Conservation (phyloP, 2,329 filamentous ascomycete genomes). For the Stachybotrys chartarum region DNA sequence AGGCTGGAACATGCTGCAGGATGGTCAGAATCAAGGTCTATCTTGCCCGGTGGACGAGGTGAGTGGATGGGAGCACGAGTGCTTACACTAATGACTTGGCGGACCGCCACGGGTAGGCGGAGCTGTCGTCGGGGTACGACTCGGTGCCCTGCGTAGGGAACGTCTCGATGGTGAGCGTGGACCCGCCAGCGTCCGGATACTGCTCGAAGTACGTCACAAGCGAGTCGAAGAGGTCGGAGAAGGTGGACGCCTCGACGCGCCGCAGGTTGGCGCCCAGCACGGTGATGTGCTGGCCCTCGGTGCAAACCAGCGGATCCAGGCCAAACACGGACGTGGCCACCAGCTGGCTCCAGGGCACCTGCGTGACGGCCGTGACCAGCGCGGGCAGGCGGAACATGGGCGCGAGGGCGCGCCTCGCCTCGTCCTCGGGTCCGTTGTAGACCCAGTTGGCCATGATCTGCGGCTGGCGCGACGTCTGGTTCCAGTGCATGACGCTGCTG, state of each 20-base stretch:
- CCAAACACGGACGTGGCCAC: background rate
- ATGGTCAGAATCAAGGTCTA: no score
- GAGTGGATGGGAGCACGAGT: no score
- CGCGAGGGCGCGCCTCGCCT: background rate
- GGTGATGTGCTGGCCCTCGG: background rate
- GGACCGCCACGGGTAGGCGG: background rate
- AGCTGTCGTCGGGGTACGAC: background rate
- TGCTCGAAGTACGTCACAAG: background rate
- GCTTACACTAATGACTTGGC: background rate
- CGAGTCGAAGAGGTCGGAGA: background rate
- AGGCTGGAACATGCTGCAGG: background rate
- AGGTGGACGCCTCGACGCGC: background rate
- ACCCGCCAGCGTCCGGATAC: background rate
- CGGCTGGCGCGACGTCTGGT: background rate
- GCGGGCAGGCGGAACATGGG: background rate
- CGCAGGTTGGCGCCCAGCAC: background rate
- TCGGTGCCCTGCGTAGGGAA: background rate
- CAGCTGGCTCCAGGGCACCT: background rate
- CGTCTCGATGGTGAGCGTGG: background rate
- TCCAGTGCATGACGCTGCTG: background rate
- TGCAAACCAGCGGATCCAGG: background rate
- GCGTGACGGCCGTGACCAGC: background rate
- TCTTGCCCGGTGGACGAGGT: no score
- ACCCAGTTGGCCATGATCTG: background rate
- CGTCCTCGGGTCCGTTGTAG: background rate